phyloP scores from a whole-genome alignment of 2,329 filamentous ascomycete genomes.

The Lecanoromycetidae sp. region DNA sequence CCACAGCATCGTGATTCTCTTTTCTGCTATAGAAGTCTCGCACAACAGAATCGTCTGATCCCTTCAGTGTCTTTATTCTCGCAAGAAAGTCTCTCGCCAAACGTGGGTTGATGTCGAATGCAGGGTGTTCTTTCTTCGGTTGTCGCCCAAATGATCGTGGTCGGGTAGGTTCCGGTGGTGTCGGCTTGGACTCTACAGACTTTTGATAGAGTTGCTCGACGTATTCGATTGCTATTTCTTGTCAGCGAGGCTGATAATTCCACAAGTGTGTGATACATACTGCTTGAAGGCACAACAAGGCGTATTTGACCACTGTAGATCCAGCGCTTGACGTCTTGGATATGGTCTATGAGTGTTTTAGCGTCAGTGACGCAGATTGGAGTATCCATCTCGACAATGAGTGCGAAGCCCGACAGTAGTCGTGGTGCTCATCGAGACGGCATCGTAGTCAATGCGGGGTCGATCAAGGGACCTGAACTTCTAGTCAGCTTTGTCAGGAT shows the following conservation, averaged over 20 bases:
- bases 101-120: slow-evolving; percentile 17
- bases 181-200: slow-evolving; percentile 13
- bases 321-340: slow-evolving; percentile 42
- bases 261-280: slow-evolving; percentile 25
- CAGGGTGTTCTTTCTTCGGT: slow-evolving; percentile 13
- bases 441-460: slow-evolving; percentile 9
- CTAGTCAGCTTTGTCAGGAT: no score
- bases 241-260: slow-evolving; percentile 7
- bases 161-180: slow-evolving; percentile 12
- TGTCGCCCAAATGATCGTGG: slow-evolving; percentile 11
- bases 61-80: slow-evolving; percentile 22
- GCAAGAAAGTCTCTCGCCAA: slow-evolving; percentile 16
- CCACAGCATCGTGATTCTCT: slow-evolving; percentile 19
- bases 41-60: slow-evolving; percentile 11
- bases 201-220: slow-evolving; percentile 20
- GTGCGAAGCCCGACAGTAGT: not conserved
- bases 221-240: slow-evolving; percentile 20
- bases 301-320: slow-evolving; percentile 37
- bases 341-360: slow-evolving; percentile 39
- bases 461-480: slow-evolving; percentile 11
- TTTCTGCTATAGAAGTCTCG: slow-evolving; percentile 19
- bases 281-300: slow-evolving; percentile 41
- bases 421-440: slow-evolving; percentile 16
- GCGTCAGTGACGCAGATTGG: slow-evolving; percentile 40
- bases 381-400: slow-evolving; percentile 9